Conservation (phyloP, 2,329 filamentous ascomycete genomes). For the Leptodontidium sp. region DNA sequence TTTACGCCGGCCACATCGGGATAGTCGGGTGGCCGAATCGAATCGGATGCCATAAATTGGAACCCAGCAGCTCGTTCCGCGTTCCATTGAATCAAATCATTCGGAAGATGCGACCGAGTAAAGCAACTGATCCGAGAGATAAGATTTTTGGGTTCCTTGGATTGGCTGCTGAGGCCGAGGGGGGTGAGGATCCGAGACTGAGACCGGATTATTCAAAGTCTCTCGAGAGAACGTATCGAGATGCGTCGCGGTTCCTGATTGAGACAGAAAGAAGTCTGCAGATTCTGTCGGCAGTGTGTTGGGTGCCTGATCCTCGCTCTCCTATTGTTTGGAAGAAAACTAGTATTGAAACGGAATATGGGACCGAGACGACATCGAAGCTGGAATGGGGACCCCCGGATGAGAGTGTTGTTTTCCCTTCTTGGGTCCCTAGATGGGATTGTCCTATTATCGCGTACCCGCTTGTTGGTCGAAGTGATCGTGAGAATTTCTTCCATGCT, state of each 20-base stretch:
- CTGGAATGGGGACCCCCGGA: conserved; percentile 13
- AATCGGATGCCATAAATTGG: conserved; percentile 11
- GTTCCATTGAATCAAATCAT: neutral
- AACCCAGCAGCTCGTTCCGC: neutral
- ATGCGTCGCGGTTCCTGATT: conserved; percentile 10
- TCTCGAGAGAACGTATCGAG: neutral
- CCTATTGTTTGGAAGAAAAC: neutral
- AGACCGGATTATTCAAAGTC: conserved; percentile 14
- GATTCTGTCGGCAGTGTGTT: conserved; percentile 13
- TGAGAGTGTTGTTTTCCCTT: conserved; percentile 20
- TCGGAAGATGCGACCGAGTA: conserved; percentile 6
- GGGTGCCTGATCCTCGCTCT: conserved; percentile 9
- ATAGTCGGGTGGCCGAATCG: conserved; percentile 3
- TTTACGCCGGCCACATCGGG: neutral
- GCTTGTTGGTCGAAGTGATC: neutral
- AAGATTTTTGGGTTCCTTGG: conserved; percentile 15
- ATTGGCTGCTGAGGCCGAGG: conserved; percentile 1
- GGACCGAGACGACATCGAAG: neutral
- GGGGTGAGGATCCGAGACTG: neutral
- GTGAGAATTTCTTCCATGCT: neutral
- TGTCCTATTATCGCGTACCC: conserved; percentile 3
- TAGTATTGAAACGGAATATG: neutral
- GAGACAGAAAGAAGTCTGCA: conserved; percentile 1
- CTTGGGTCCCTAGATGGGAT: conserved; percentile 32
- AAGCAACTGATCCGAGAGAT: conserved; percentile 13